Base-by-base conservation (phyloP, 345 rosid species). In the Kandelia obovata region DNA sequence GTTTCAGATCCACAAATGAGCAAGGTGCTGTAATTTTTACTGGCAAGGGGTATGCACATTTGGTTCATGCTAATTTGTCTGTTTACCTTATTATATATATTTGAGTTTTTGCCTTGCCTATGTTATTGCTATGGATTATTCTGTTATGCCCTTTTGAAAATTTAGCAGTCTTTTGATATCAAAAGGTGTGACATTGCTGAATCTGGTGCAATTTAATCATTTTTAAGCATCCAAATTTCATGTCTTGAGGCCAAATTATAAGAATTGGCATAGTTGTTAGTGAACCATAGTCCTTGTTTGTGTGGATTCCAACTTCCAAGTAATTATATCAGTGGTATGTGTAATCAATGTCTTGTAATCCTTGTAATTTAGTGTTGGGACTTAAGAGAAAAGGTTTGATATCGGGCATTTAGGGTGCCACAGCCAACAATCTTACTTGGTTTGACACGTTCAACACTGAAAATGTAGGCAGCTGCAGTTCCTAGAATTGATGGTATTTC, bases 31-130 rank as follows among this genome's bases (percentile, higher is more conserved):
- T 64, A 25, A 58, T 39, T 78, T 70, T 23, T 30, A 64, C 80
- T 39, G 82, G 79, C 63, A 89, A 77, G 64, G 78, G 92, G 96
- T 89, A 83, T 27, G 74, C 64, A 58, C 43, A 62, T 62, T 52
- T 61, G n/a, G 46, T 9, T 37, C 25, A 30, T 64, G 20, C 28
- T 21, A 51, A 13, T 26, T 56, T 31, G 11, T 28, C 5, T 43
- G 17, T 53, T 30, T 13, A 1, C 35, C 23, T 25, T 30, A 5
- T 26, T 7, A 1, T 8, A 32, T 28, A 5, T 27, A 31, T 56
- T 62, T 17, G 30, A 7, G 53, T 19, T 47, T 28, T 34, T 1
- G n/a, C 47, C 13, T 39, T 39, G 16, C 16, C 49, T 15, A 0
- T 43, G 17, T 43, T 43, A 43, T 43, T 43, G 49, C 49, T 43